These are phyloP conservation scores for Starmerella potacharoeniae DNA, from an alignment of 805 yeast species.

Conservation along the genomic window DNA sequence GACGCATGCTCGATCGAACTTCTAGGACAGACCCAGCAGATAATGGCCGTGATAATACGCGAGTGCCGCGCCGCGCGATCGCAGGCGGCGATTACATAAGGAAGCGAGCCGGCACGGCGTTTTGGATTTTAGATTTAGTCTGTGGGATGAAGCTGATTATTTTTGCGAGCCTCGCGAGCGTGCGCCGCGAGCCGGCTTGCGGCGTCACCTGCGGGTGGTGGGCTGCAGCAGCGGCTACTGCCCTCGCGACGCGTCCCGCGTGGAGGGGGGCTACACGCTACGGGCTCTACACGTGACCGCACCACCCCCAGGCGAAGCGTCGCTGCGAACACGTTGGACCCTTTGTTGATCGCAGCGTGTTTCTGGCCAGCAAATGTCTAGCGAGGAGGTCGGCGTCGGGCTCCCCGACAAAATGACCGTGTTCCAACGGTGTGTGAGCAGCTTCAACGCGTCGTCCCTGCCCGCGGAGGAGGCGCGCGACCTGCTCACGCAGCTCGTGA, in stretches of 20 bases:
- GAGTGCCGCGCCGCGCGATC: no score
- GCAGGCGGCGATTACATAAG: no score
- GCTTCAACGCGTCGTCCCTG: conserved; percentile 84
- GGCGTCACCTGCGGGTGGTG: no score
- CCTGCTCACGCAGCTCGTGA: conserved; percentile 68
- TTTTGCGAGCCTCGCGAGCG: no score
- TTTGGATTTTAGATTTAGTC: no score
- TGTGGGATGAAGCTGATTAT: no score
- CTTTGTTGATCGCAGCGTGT: not conserved
- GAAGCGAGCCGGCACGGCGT: no score
- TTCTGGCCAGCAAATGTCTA: conserved; percentile 8
- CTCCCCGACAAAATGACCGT: conserved; percentile 91
- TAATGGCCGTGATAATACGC: no score
- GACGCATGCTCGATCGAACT: no score
- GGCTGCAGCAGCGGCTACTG: not conserved
- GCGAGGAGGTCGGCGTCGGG: conserved; percentile 46
- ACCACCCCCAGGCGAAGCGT: not conserved
- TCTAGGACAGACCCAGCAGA: no score
- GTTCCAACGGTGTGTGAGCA: conserved; percentile 86
- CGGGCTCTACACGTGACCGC: not conserved
- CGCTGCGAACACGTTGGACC: conserved; percentile 1
- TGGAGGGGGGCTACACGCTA: not conserved
- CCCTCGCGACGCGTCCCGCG: not conserved
- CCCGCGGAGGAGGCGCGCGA: conserved; percentile 78
- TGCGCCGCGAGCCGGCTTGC: no score